Base-by-base conservation (phyloP, 352 stramenopile genomes). In the Pythium sukuiense region DNA sequence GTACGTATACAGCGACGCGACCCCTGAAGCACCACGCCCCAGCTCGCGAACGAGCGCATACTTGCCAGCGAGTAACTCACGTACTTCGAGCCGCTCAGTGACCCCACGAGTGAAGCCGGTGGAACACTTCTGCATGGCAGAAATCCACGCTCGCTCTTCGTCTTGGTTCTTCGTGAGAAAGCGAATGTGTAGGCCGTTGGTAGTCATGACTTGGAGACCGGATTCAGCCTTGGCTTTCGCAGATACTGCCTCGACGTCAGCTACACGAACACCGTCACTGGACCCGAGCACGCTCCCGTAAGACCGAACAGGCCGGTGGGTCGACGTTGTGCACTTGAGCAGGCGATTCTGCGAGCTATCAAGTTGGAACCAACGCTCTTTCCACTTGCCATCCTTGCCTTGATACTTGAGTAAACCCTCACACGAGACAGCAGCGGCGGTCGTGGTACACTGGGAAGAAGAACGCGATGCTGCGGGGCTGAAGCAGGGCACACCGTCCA, bases 1-100 rank as follows among this genome's bases (percentile, higher is more conserved):
- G 67, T 75, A 87, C 18, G 83, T 91, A 56, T 89, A 90, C 20
- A 93, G 67, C 3, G 77, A 91, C 7, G 91, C 85, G 9, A 91
- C 76, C 1, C 85, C 85, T 6, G 85, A 85, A 3, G 85, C 80
- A 18, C 85, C 82, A 24, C 85, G 79, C 2, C 85, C 85, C n/a
- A 91, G 79, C 46, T 93, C 85, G 2, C 81, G 82, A 60, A 93
- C 81, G 7, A 90, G 63, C 0, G 83, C 73, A 52, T 87, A 93
- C 55, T 90, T 89, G 1, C 75, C 80, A 8, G 80, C 80, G 0
- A 93, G 70, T 18, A 91, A 60, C 24, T 88, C 80, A 14, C 82
- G 82, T 43, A 80, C 73, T 5, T 74, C 75, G 30, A 91, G 59
- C 11, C 80, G 69, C 29, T 88, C 77, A 3, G 73, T 71, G 16